Evolutionary conservation across 441 rosid species (phyloP), one percentile per base, ranked within the genome.

Genomic region (Biscutella laevigata): DNA sequence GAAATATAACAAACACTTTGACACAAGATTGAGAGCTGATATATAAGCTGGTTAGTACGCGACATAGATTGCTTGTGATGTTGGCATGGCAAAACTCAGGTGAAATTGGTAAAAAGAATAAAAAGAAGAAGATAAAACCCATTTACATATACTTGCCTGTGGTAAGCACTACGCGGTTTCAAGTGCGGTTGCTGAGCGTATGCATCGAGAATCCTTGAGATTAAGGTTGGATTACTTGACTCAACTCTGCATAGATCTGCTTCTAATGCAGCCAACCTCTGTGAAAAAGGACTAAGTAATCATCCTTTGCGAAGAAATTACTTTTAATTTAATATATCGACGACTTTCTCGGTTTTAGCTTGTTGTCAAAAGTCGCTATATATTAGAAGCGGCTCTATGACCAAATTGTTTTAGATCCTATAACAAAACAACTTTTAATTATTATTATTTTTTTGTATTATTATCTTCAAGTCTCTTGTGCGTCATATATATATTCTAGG

Each of bases 201-300:
- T 48, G 64, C 65, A 70, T 77, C 70, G 48, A 88, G 78, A 68
- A 81, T 66, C 55, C 72, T 69, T 45, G 84, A 80, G 77, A 71
- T 58, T 43, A 46, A 17, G 14, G 66, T 72, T 14, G 77, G 71
- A 71, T 85, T 86, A 53, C 67, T 71, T 12, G 85, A 78, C 69
- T 61, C 71, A 57, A 59, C 69, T 29, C 46, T 71, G 61, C 41
- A 67, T 33, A 91, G 66, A 61, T 76, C 79, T 62, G 73, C 84
- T 82, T 91, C 94, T 42, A 88, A 51, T 27, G 62, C 69, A 17
- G 68, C 19, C 73, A 91, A 67, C 45, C 69, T 85, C 98, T 91
- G 82, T 57, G 34, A 65, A 41, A 38, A 61, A 29, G 48, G 41
- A 34, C 43, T 58, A 37, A 65, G 61, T 27, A 45, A 15, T 10